Base-by-base conservation (phyloP, 108 stramenopile species). In the Skeletonema menzelii region DNA sequence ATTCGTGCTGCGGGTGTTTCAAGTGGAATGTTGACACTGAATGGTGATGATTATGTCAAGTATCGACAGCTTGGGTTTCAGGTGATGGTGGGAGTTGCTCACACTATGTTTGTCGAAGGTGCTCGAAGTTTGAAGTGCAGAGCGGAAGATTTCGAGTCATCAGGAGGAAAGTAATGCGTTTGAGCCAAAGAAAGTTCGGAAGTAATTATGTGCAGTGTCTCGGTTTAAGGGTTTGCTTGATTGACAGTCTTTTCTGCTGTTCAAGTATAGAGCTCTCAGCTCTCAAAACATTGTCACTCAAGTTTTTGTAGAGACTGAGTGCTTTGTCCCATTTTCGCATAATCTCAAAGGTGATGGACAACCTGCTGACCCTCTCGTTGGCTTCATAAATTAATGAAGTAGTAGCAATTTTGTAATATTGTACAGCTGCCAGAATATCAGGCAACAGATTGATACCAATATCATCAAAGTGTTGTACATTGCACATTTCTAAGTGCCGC, bases 61-160 rank as follows among this genome's bases (percentile, higher is more conserved):
- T 80, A 75, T 74, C 59, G 79, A 44, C 49, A 75, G 14, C 19
- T 58, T 30, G 62, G 67, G 5, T 75, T 80, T 47, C 27, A 61
- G 35, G 75, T 80, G 20, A 59, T 80, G 17, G 69, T 61, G n/a
- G 59, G 79, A 61, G 79, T 80, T 0, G 75, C 79, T 15, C 79
- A 80, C 10, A 69, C 47, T 31, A 58, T 80, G 57, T 80, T 80
- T 57, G 65, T 67, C 1, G 75, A 73, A 28, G 79, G 79, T 31
- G 79, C 79, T 12, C 30, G 40, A 34, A 27, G 44, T n/a, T 59
- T 75, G 26, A 63, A 76, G 37, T 56, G 67, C 3, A 56, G 57
- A n/a, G 64, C 37, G 19, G 65, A 14, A 4, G 62, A 63, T 42
- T n/a, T n/a, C 40, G 40, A 42, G 40, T 42, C 15, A 15, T 42